Evolutionary conservation across 1,284 basidiomycete species (phyloP).

Genomic region (Rhodotorula sp.): DNA sequence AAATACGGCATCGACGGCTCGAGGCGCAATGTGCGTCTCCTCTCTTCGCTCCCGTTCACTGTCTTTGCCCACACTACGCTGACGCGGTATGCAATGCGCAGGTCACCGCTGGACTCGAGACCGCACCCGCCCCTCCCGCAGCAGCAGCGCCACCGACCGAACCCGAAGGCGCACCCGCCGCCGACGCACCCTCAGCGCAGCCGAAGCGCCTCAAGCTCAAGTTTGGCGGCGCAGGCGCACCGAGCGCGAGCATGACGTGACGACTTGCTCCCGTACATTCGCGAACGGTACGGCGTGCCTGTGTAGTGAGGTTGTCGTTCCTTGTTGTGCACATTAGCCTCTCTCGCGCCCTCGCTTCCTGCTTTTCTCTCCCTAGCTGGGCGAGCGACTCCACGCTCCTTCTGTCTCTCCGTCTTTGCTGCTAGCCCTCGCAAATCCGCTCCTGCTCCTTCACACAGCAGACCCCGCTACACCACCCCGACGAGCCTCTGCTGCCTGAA

Average conservation of each 20-base stretch:
- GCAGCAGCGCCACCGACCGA: not conserved
- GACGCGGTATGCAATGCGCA: too few species aligned
- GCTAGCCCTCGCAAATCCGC: not conserved
- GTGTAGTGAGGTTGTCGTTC: not conserved
- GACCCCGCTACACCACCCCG: not conserved
- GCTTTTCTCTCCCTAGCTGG: too few species aligned
- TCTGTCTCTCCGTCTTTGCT: not conserved
- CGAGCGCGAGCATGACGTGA: not conserved
- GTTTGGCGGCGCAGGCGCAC: conserved; percentile 7
- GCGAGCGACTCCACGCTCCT: not conserved
- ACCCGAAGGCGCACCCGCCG: not conserved
- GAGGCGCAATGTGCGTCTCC: conserved; percentile 1
- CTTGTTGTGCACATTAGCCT: not conserved
- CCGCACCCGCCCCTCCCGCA: not conserved
- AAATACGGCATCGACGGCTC: conserved; percentile 17
- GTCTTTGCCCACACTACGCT: not conserved
- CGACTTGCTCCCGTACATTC: too few species aligned
- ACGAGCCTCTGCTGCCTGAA: conserved; percentile 3
- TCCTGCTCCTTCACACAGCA: not conserved
- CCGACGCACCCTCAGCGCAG: not conserved
- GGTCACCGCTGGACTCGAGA: not conserved
- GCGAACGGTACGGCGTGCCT: not conserved
- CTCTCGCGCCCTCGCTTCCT: not conserved
- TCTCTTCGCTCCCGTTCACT: too few species aligned
- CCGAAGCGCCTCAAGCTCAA: conserved; percentile 14